These are phyloP conservation scores for Apiotrichum domesticum DNA, from an alignment of 1,284 basidiomycete species.

Conservation along the genomic window DNA sequence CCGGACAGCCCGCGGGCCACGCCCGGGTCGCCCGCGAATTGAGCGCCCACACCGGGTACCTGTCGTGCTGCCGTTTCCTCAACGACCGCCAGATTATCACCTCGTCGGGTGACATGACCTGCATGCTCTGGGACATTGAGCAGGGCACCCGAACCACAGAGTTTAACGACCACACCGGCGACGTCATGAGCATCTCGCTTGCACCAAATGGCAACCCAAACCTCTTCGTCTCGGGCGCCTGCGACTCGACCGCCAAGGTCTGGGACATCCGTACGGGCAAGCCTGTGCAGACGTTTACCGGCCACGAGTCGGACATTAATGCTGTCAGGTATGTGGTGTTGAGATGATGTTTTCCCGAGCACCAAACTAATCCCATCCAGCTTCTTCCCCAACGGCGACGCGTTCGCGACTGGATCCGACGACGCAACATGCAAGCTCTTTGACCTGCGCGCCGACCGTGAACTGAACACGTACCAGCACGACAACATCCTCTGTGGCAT, in stretches of 20 bases:
- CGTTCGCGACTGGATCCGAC: conserved; percentile 97
- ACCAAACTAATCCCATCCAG: conserved; percentile 47
- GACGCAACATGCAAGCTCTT: conserved; percentile 97
- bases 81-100: conserved; percentile 98
- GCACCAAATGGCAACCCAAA: conserved; percentile 91
- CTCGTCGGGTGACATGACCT: conserved; percentile 97
- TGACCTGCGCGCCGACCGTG: conserved; percentile 94
- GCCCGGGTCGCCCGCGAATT: conserved; percentile 68
- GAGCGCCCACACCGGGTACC: conserved; percentile 93
- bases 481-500: conserved; percentile 98
- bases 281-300: conserved; percentile 96
- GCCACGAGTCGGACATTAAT: conserved; percentile 98
- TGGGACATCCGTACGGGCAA: conserved; percentile 98
- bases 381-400: conserved; percentile 98
- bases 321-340: conserved; percentile 72
- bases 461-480: conserved; percentile 93
- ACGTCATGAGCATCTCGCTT: conserved; percentile 97
- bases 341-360: no score
- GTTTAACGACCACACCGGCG: conserved; percentile 98
- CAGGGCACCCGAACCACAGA: conserved; percentile 90
- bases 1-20: conserved; percentile 39
- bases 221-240: conserved; percentile 95
- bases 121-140: conserved; percentile 99
- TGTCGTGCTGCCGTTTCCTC: conserved; percentile 96
- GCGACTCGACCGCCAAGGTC: conserved; percentile 94